Evolutionary conservation across 176 grass and related monocot genomes (phyloP).

Genomic region (Bolboschoenus planiculmis): DNA sequence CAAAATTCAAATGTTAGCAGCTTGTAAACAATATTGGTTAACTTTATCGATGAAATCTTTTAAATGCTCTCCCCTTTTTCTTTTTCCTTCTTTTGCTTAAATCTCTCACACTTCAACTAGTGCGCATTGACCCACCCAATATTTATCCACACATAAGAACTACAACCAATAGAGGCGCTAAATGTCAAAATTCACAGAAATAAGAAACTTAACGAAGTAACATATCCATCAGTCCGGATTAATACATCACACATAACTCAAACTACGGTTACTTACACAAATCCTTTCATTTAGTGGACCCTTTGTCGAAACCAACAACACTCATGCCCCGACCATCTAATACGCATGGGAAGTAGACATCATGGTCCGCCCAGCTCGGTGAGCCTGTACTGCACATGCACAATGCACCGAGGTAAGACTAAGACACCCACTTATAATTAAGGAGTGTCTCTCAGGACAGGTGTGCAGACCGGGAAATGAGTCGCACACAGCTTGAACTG

Average conservation of each 20-base stretch:
- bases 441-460: conserved; percentile 65
- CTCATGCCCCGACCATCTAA: not conserved
- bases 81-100: not conserved
- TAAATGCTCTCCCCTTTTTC: not conserved
- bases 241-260: not conserved
- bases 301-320: not conserved
- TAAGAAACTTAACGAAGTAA: not conserved
- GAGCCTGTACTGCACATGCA: conserved; percentile 50
- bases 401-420: conserved; percentile 88
- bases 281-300: not conserved
- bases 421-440: conserved; percentile 87
- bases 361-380: conserved; percentile 35
- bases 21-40: no score
- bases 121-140: not conserved
- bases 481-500: conserved; percentile 78
- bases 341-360: conserved; percentile 49
- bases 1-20: no score
- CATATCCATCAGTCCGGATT: not conserved
- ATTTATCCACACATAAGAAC: not conserved
- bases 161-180: not conserved
- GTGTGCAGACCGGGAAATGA: conserved; percentile 81
- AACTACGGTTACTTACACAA: not conserved
- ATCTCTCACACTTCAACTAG: not conserved
- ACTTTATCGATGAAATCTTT: no score
- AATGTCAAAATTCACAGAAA: not conserved